Base-by-base conservation (phyloP, 345 rosid genomes). In the Excoecaria cochinchinensis region DNA sequence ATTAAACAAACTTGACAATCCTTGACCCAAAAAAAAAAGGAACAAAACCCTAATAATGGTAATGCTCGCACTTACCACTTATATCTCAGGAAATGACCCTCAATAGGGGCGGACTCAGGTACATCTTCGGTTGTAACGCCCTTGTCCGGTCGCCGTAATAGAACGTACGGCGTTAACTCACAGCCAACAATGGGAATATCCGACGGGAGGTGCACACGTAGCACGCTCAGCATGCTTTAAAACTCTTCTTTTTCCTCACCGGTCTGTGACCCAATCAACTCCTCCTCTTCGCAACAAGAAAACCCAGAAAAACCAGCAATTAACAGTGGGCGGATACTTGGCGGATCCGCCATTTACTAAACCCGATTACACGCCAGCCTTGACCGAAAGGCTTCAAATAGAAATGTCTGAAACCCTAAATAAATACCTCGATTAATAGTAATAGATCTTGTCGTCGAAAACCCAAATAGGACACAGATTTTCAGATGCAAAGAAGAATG, bases 181-280 rank as follows among this genome's bases (percentile, higher is more conserved):
- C 98, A 91, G 84, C 99, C 99, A 76, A 95, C 99, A 78, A 92
- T 91, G 72, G 99, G 99, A 15, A 92, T 92, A 81, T 95, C 99
- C 79, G 99, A 92, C 52, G 98, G 97, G 79, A 95, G 90, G 86
- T 92, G 96, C 83, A 92, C 96, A 39, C 98, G 89, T 69, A 91
- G 81, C 89, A 95, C 93, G 79, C 91, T 91, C 89, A 95, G 94
- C 98, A 95, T 95, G 85, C 92, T 85, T 89, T 78, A 68, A 80
- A 81, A 83, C 77, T 79, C 78, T 80, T 81, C 81, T 58, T 74
- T 84, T 66, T 74, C 76, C 72, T 81, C 80, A 80, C 82, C 74
- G 73, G 83, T 76, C 68, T 6, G 82, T 40, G 81, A 70, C 78
- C 46, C 86, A 69, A 77, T 75, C 71, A 46, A 73, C 73, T 70